Evolutionary conservation across 225 moss, liverwort and hornwort species (phyloP).

Genomic region (Polytrichum commune): DNA sequence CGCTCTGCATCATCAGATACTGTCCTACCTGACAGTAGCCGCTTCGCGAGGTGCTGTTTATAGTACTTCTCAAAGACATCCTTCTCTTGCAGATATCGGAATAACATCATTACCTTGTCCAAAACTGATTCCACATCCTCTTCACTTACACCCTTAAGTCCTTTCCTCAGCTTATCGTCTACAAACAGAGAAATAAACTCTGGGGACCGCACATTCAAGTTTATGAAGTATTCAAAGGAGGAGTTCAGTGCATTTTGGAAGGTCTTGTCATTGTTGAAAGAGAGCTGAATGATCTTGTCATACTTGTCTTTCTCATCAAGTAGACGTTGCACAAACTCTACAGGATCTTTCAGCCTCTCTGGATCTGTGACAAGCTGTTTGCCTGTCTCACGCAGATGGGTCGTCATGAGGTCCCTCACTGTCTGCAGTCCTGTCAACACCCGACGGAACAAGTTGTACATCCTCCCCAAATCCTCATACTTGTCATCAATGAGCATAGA

Average conservation of each 20-base stretch:
- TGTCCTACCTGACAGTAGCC: slow-evolving; percentile 60
- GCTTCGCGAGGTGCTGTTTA: slow-evolving; percentile 65
- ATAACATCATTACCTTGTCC: slow-evolving; percentile 72
- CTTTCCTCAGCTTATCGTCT: slow-evolving; percentile 63
- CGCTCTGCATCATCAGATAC: slow-evolving; percentile 70
- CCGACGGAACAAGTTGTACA: slow-evolving; percentile 61
- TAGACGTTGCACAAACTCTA: slow-evolving; percentile 60
- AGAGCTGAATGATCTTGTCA: slow-evolving; percentile 62
- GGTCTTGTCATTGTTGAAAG: slow-evolving; percentile 68
- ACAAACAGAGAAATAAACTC: slow-evolving; percentile 70
- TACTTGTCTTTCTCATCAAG: slow-evolving; percentile 71
- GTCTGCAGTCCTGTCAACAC: slow-evolving; percentile 59
- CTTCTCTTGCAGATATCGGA: slow-evolving; percentile 65
- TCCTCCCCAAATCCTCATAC: slow-evolving; percentile 59
- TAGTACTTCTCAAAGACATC: slow-evolving; percentile 67
- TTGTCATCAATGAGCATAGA: slow-evolving; percentile 64
- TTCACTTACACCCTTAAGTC: slow-evolving; percentile 65
- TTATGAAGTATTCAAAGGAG: slow-evolving; percentile 66
- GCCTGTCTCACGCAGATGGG: slow-evolving; percentile 61
- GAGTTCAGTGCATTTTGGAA: slow-evolving; percentile 66
- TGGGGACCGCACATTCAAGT: slow-evolving; percentile 58
- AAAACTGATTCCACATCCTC: slow-evolving; percentile 61
- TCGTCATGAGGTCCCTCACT: slow-evolving; percentile 63
- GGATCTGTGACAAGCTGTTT: slow-evolving; percentile 63
- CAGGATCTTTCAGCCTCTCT: slow-evolving; percentile 62